phyloP scores from a whole-genome alignment of 176 grass and related monocot genomes.

The Carex kokanica region DNA sequence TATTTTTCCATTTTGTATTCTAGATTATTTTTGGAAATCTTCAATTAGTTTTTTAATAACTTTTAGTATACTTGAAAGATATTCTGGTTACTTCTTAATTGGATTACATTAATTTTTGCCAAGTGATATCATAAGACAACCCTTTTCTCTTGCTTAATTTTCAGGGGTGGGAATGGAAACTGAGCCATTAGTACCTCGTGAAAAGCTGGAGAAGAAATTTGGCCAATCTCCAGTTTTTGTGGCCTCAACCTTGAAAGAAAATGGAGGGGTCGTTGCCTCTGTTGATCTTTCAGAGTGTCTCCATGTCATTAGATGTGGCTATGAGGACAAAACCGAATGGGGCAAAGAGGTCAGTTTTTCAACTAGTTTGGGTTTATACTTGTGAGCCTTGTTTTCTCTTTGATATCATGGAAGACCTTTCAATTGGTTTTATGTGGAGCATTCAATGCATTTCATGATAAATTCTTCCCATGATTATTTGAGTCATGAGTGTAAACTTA shows the following conservation, averaged over 20 bases:
- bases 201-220: conserved; percentile 59
- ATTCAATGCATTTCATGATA: neutral
- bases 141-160: neutral
- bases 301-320: conserved; percentile 48
- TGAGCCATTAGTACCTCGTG: conserved; percentile 31
- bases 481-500: neutral
- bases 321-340: conserved; percentile 54
- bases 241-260: conserved; percentile 38
- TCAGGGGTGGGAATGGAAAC: conserved; percentile 33
- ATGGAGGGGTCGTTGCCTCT: conserved; percentile 20
- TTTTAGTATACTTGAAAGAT: neutral
- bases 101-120: neutral
- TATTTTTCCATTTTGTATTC: neutral
- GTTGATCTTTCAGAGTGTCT: conserved; percentile 31
- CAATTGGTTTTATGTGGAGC: neutral
- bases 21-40: neutral
- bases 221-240: conserved; percentile 47
- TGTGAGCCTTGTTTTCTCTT: neutral
- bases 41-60: neutral
- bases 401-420: neutral
- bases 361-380: neutral
- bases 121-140: neutral
- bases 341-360: conserved; percentile 43
- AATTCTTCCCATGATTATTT: neutral
- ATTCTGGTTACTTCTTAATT: neutral